Evolutionary conservation across 2,329 filamentous ascomycete genomes (phyloP).

Genomic region (Graphiopsis chlorocephala): DNA sequence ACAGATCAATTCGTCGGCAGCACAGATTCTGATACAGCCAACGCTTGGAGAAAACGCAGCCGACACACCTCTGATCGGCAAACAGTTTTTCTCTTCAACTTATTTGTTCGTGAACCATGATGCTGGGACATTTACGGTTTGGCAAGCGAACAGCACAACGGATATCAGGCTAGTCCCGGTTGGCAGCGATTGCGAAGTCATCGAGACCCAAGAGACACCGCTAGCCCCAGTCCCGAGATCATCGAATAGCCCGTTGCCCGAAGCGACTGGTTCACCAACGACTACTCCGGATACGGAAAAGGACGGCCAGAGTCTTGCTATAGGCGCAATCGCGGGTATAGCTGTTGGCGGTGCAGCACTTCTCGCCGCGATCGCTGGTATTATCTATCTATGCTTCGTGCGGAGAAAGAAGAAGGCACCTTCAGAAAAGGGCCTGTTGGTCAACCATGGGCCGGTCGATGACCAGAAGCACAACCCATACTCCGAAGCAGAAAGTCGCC

Average conservation of each 20-base stretch:
- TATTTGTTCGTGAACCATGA: slow-evolving; percentile 20
- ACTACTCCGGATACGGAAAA: not conserved
- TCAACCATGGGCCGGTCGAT: not conserved
- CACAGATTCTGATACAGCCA: not conserved
- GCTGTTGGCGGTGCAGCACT: not conserved
- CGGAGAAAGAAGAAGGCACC: not conserved
- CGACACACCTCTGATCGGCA: slow-evolving; percentile 16
- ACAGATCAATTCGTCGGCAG: slow-evolving; percentile 7
- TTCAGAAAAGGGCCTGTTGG: not conserved
- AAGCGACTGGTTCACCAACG: too few species aligned
- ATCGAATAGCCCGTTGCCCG: not conserved
- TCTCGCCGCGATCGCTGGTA: not conserved
- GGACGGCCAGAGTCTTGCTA: not conserved
- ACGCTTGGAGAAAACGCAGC: not conserved
- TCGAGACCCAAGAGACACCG: not conserved
- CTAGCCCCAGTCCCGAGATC: not conserved
- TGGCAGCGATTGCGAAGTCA: not conserved
- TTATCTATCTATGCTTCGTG: not conserved
- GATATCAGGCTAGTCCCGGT: not conserved
- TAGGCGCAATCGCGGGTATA: not conserved
- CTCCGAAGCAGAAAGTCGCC: not conserved
- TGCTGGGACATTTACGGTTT: slow-evolving; percentile 16
- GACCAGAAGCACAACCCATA: not conserved
- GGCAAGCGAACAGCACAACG: slow-evolving; percentile 16
- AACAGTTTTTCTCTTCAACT: slow-evolving; percentile 17